Conservation (phyloP, 2,329 filamentous ascomycete genomes). For the Penicillium sp. region DNA sequence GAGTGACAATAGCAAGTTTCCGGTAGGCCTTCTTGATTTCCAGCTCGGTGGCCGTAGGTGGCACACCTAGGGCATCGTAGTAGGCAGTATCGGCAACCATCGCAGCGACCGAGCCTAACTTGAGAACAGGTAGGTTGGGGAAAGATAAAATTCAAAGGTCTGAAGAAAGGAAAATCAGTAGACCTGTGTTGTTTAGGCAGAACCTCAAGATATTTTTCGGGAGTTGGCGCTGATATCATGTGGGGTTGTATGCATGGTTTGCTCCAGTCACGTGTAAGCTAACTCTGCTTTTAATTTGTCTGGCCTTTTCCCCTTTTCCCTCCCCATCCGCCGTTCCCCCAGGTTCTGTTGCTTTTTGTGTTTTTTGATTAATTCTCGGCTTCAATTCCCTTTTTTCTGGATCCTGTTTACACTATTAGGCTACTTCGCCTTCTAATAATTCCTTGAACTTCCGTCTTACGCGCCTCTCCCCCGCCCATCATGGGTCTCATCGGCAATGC, state of each 20-base stretch:
- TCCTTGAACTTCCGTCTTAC: background rate
- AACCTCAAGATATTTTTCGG: slow-evolving; percentile 6
- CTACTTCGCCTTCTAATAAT: background rate
- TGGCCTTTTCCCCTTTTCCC: slow-evolving; percentile 15
- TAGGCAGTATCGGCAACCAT: slow-evolving; percentile 87
- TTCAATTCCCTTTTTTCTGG: slow-evolving; percentile 7
- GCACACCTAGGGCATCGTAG: slow-evolving; percentile 77
- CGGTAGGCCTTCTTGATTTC: slow-evolving; percentile 97
- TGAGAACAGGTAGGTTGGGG: background rate
- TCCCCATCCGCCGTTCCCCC: slow-evolving; percentile 8
- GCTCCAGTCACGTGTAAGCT: slow-evolving; percentile 1
- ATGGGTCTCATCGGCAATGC: slow-evolving; percentile 43
- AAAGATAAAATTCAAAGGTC: background rate
- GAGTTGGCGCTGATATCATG: slow-evolving; percentile 9
- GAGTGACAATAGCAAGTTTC: slow-evolving; percentile 86
- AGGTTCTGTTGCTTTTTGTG: slow-evolving; percentile 3
- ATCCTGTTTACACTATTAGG: background rate
- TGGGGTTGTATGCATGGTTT: slow-evolving; percentile 9
- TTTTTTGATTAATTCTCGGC: slow-evolving; percentile 1
- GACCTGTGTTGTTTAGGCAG: slow-evolving; percentile 20
- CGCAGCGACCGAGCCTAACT: background rate
- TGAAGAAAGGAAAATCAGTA: background rate
- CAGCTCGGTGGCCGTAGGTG: slow-evolving; percentile 73
- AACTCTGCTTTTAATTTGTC: slow-evolving; percentile 12
- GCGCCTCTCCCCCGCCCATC: slow-evolving; percentile 14